Conservation (phyloP, 768 basidiomycete genomes). For the Lentinula boryana region DNA sequence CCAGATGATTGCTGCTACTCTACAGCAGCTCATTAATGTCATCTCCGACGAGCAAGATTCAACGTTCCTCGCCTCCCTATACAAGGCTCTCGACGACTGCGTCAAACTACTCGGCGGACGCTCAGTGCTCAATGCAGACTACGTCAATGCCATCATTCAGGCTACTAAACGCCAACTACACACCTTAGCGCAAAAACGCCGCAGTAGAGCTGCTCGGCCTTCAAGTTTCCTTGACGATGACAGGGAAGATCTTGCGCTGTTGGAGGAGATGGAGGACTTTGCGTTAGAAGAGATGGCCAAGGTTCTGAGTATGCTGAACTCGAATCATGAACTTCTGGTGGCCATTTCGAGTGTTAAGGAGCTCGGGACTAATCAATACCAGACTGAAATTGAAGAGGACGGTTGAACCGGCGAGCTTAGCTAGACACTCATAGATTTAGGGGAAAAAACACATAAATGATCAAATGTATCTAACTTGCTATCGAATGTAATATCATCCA, state of each 20-base stretch:
- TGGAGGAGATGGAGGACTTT: conserved; percentile 83
- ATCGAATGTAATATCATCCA: too few relatives aligned
- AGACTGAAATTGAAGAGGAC: conserved; percentile 28
- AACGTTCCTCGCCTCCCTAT: conserved; percentile 73
- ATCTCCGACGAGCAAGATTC: conserved; percentile 66
- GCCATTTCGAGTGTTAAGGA: conserved; percentile 71
- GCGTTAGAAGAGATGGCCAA: conserved; percentile 76
- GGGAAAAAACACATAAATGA: too few relatives aligned
- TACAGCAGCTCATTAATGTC: conserved; percentile 57
- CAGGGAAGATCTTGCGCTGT: conserved; percentile 59
- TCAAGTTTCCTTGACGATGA: conserved; percentile 35
- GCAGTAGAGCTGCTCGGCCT: conserved; percentile 39
- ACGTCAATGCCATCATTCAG: conserved; percentile 51
- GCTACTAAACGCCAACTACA: conserved; percentile 71
- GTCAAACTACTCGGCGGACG: conserved; percentile 55
- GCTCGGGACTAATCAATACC: conserved; percentile 49
- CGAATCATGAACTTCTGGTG: conserved; percentile 53
- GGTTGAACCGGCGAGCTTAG: neutral
- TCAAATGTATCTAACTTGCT: neutral
- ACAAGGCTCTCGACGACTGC: conserved; percentile 62
- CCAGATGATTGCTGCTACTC: conserved; percentile 63
- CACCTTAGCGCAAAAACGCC: conserved; percentile 60
- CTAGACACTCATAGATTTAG: too few relatives aligned
- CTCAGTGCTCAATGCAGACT: conserved; percentile 43
- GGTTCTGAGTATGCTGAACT: conserved; percentile 50